Evolutionary conservation across 2,329 filamentous ascomycete species (phyloP).

Genomic region (Aspergillus sp.): DNA sequence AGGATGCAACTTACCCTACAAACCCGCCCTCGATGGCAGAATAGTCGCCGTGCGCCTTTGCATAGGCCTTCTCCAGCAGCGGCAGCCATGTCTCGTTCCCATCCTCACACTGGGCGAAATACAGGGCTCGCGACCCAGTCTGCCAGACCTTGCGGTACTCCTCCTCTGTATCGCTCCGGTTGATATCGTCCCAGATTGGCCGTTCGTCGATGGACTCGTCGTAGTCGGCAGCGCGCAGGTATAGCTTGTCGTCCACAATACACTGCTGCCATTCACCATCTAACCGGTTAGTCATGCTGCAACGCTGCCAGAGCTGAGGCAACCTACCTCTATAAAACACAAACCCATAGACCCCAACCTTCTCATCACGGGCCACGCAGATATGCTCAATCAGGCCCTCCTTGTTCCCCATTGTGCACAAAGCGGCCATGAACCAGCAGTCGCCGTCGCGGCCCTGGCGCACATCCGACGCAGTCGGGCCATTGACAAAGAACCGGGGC

Average conservation of each 20-base stretch:
- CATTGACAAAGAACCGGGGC: conserved; percentile 68
- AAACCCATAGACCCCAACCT: conserved; percentile 74
- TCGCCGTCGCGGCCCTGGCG: conserved; percentile 70
- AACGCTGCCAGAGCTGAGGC: background rate
- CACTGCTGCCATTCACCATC: conserved; percentile 88
- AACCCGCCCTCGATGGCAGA: conserved; percentile 65
- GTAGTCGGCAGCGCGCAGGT: conserved; percentile 71
- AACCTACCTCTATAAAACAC: conserved; percentile 61
- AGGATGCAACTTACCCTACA: conserved; percentile 42
- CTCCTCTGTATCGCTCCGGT: conserved; percentile 61
- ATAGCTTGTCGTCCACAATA: conserved; percentile 85
- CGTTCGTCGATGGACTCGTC: conserved; percentile 69
- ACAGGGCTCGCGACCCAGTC: conserved; percentile 65
- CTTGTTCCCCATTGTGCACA: conserved; percentile 69
- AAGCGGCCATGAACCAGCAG: conserved; percentile 76
- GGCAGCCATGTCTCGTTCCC: conserved; percentile 77
- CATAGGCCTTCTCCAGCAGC: conserved; percentile 71
- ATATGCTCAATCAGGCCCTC: conserved; percentile 60
- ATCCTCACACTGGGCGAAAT: conserved; percentile 66
- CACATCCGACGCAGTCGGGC: conserved; percentile 66
- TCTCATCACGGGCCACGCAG: conserved; percentile 63
- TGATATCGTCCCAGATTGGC: conserved; percentile 64
- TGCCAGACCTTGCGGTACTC: conserved; percentile 64
- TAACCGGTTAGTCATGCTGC: conserved; percentile 15
- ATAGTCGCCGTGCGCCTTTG: conserved; percentile 76